Evolutionary conservation across 73 alveolate genomes (phyloP).

Genomic region (Halteria grandinella): DNA sequence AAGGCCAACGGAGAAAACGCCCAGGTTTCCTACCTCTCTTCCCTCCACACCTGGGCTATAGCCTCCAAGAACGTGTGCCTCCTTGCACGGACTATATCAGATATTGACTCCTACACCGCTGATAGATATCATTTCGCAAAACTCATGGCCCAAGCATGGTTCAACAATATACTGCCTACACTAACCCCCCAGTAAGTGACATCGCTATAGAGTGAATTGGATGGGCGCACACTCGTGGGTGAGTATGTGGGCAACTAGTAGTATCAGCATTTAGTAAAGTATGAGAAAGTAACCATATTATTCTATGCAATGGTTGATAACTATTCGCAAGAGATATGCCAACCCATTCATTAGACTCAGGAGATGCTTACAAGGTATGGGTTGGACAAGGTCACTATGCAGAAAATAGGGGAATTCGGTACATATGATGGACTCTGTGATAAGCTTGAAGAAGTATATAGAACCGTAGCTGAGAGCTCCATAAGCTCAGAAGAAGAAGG

Average conservation of each 20-base stretch:
- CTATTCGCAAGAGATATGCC: conserved; percentile 66
- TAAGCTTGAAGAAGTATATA: conserved; percentile 61
- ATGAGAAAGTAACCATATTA: conserved; percentile 72
- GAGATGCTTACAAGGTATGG: conserved; percentile 72
- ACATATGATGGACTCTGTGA: conserved; percentile 74
- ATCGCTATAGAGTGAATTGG: conserved; percentile 75
- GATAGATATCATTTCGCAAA: conserved; percentile 83
- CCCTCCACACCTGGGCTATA: conserved; percentile 75
- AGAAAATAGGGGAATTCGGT: conserved; percentile 71
- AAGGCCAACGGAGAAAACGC: conserved; percentile 94
- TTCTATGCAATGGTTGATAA: conserved; percentile 84
- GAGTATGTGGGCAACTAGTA: conserved; percentile 90
- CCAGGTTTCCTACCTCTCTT: conserved; percentile 70
- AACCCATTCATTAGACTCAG: conserved; percentile 73
- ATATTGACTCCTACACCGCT: conserved; percentile 57
- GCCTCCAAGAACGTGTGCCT: conserved; percentile 85
- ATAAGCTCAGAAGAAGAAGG: conserved; percentile 91
- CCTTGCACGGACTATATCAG: conserved; percentile 69
- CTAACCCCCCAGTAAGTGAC: conserved; percentile 57
- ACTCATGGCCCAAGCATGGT: conserved; percentile 82
- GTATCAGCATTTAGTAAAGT: conserved; percentile 86
- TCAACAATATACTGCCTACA: conserved; percentile 62
- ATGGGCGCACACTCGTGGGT: conserved; percentile 86
- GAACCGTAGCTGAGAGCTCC: conserved; percentile 73
- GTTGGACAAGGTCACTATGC: conserved; percentile 74